Conservation (phyloP, 2,329 filamentous ascomycete genomes). For the Orbilia oligospora region DNA sequence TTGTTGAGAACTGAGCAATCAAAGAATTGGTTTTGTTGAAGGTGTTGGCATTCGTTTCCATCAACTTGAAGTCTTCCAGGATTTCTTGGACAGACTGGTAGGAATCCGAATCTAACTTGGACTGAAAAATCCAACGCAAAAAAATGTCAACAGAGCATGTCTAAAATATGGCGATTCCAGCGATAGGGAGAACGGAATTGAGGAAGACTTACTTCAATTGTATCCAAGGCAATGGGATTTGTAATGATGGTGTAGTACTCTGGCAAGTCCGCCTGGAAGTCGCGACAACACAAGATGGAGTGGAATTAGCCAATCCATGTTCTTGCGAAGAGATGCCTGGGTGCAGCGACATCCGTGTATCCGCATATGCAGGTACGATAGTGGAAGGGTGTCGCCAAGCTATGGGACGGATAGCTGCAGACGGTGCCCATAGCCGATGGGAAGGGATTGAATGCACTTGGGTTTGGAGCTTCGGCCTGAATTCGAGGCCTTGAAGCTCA, state of each 20-base stretch:
- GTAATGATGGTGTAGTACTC: constrained; percentile 35
- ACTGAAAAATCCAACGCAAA: constrained; percentile 40
- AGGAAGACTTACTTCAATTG: constrained; percentile 50
- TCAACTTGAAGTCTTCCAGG: constrained; percentile 47
- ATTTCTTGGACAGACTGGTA: constrained; percentile 47
- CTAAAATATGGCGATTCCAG: not conserved
- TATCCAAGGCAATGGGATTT: constrained; percentile 48
- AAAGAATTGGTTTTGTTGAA: constrained; percentile 53
- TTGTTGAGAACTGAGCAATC: constrained; percentile 51
- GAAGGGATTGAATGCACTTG: constrained; percentile 6
- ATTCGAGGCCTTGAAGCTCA: not conserved
- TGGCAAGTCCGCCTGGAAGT: constrained; percentile 41
- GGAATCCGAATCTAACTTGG: constrained; percentile 32
- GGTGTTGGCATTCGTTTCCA: constrained; percentile 52
- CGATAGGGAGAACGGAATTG: not conserved
- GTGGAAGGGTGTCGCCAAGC: constrained; percentile 10
- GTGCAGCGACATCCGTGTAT: constrained; percentile 27
- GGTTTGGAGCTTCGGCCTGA: not conserved
- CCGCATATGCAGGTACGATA: constrained; percentile 37
- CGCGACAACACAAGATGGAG: constrained; percentile 42
- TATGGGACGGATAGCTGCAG: constrained; percentile 47
- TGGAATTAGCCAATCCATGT: constrained; percentile 40
- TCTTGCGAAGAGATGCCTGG: constrained; percentile 17
- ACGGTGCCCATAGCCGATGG: not conserved
- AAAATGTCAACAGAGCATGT: constrained; percentile 17